Evolutionary conservation across 2,329 filamentous ascomycete species (phyloP).

Genomic region (Neofusicoccum sp.): DNA sequence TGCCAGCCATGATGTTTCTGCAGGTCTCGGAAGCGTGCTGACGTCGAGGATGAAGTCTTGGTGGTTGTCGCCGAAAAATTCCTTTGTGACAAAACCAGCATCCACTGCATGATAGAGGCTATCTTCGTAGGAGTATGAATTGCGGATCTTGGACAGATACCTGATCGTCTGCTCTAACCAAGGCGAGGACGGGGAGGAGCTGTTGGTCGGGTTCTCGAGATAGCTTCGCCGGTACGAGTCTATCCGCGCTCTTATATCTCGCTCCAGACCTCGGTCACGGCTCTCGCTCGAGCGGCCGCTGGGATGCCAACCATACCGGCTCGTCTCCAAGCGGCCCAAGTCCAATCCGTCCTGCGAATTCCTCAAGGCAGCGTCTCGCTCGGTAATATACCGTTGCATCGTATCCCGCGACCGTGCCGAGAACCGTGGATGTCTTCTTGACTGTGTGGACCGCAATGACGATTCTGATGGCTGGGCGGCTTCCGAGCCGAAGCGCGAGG

Average conservation of each 20-base stretch:
- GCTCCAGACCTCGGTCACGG: constrained; percentile 18
- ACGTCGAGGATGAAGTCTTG: constrained; percentile 61
- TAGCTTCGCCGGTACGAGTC: constrained; percentile 31
- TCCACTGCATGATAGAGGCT: constrained; percentile 54
- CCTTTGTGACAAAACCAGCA: constrained; percentile 52
- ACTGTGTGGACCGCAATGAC: constrained; percentile 40
- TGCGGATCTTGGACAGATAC: constrained; percentile 60
- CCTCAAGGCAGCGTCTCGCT: constrained; percentile 33
- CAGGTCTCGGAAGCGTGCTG: constrained; percentile 49
- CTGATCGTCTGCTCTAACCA: constrained; percentile 58
- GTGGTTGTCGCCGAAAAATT: constrained; percentile 52
- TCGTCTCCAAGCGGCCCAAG: constrained; percentile 14
- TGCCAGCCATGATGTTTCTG: constrained; percentile 60
- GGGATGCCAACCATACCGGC: constrained; percentile 9
- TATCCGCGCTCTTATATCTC: constrained; percentile 23
- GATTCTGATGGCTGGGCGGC: constrained; percentile 29
- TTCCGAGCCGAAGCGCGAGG: constrained; percentile 26
- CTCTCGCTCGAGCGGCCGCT: constrained; percentile 11
- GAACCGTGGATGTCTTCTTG: constrained; percentile 41
- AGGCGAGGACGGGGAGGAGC: constrained; percentile 29
- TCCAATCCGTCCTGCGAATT: constrained; percentile 23
- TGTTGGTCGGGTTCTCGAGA: constrained; percentile 27
- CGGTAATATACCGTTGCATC: constrained; percentile 42
- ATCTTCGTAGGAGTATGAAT: constrained; percentile 54
- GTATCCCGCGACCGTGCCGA: constrained; percentile 37